Evolutionary conservation across 1,284 basidiomycete genomes (phyloP).

Genomic region (Hypsizygus ulmarius): DNA sequence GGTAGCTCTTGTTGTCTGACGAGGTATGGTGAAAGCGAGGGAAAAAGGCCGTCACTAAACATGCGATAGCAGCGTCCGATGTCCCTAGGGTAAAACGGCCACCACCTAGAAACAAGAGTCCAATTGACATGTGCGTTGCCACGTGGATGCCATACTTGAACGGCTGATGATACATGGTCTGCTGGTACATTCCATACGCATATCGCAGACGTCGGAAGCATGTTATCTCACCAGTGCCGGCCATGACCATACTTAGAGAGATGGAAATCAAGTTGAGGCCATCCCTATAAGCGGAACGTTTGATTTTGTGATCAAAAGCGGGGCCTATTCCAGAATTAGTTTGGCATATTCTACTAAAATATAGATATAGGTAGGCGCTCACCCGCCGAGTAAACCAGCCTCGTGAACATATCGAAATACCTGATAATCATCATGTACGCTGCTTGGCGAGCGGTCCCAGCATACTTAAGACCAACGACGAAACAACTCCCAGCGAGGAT

Average conservation of each 20-base stretch:
- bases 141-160: constrained; percentile 90
- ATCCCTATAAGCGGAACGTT: constrained; percentile 83
- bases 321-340: constrained; percentile 45
- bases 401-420: constrained; percentile 78
- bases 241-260: constrained; percentile 89
- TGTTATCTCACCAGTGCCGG: constrained; percentile 93
- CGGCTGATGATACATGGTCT: constrained; percentile 71
- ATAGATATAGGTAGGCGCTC: constrained; percentile 23
- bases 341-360: neutral
- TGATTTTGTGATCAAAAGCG: constrained; percentile 82
- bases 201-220: constrained; percentile 87
- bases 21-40: constrained; percentile 80
- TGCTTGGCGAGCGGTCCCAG: constrained; percentile 86
- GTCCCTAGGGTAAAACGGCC: constrained; percentile 92
- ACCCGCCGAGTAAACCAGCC: constrained; percentile 65
- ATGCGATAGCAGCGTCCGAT: constrained; percentile 89
- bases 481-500: constrained; percentile 91
- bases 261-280: constrained; percentile 87
- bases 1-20: constrained; percentile 86
- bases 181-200: constrained; percentile 88
- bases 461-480: constrained; percentile 88
- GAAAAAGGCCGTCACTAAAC: constrained; percentile 88
- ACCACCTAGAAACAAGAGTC: constrained; percentile 91
- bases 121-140: constrained; percentile 89
- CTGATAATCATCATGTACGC: constrained; percentile 82